Conservation (phyloP, 179 eudicot species). For the Actinidia arguta region DNA sequence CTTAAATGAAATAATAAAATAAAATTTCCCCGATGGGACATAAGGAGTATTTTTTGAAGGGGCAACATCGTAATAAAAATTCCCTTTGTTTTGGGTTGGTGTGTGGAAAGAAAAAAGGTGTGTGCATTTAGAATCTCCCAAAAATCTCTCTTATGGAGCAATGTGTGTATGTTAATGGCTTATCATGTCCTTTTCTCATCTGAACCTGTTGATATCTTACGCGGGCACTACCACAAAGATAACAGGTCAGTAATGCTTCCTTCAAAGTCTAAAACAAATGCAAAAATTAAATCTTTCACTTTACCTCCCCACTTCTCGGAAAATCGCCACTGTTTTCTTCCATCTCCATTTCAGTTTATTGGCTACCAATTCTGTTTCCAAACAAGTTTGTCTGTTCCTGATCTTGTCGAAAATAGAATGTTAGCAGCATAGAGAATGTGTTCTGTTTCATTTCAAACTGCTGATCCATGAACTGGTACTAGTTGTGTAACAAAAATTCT, state of each 20-base stretch:
- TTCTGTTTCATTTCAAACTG: neutral
- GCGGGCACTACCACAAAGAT: conserved; percentile 11
- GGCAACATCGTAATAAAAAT: too few relatives aligned
- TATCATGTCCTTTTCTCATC: neutral
- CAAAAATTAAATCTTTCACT: neutral
- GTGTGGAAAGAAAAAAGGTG: neutral
- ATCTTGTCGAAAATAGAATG: neutral
- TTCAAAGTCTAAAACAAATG: neutral
- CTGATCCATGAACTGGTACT: neutral
- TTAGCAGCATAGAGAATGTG: neutral
- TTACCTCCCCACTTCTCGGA: neutral
- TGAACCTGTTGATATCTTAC: neutral
- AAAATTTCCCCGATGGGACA: too few relatives aligned
- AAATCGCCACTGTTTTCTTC: neutral
- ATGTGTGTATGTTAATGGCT: conserved; percentile 7
- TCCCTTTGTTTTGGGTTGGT: too few relatives aligned
- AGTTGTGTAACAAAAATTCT: neutral
- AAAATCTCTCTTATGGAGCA: neutral
- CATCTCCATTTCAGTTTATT: conserved; percentile 3
- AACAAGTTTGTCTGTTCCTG: neutral
- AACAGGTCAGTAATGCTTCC: neutral
- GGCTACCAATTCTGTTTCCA: neutral
- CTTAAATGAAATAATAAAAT: too few relatives aligned
- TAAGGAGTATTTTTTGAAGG: too few relatives aligned
- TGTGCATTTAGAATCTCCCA: neutral